Evolutionary conservation across 768 basidiomycete species (phyloP).

Genomic region (Boletus speciosus): DNA sequence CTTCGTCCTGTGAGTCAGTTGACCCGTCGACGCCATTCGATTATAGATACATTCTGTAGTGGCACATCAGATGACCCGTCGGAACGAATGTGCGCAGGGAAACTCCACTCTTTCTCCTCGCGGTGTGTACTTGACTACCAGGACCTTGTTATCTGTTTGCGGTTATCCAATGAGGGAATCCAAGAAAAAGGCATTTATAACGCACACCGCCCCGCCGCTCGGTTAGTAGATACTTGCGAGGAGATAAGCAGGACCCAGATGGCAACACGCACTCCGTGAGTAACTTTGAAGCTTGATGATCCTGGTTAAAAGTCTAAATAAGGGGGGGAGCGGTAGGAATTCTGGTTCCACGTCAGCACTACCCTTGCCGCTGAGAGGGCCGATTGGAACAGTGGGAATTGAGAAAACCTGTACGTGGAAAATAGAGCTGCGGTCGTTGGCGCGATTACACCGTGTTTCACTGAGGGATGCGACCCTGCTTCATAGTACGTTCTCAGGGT

Average conservation of each 20-base stretch:
- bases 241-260: slow-evolving; percentile 16
- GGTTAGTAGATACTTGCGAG: slow-evolving; percentile 7
- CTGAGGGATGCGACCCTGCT: slow-evolving; percentile 8
- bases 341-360: slow-evolving; percentile 12
- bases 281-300: slow-evolving; percentile 13
- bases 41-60: too few species aligned
- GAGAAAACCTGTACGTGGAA: slow-evolving; percentile 9
- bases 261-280: slow-evolving; percentile 6
- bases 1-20: slow-evolving; percentile 4
- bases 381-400: slow-evolving; percentile 3
- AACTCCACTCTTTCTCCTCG: slow-evolving; percentile 18
- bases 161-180: slow-evolving; percentile 10
- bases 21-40: background rate
- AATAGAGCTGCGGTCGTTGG: background rate
- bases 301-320: slow-evolving; percentile 28
- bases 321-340: slow-evolving; percentile 1
- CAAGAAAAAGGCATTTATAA: slow-evolving; percentile 25
- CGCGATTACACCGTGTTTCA: slow-evolving; percentile 3
- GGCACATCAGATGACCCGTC: slow-evolving; percentile 8
- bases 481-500: background rate
- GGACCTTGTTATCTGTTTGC: slow-evolving; percentile 6
- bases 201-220: slow-evolving; percentile 21
- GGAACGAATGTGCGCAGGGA: slow-evolving; percentile 7
- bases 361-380: slow-evolving; percentile 12
- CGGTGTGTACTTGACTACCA: slow-evolving; percentile 14